Evolutionary conservation across 176 grass and related monocot genomes (phyloP).

Genomic region (Phoenix dactylifera): DNA sequence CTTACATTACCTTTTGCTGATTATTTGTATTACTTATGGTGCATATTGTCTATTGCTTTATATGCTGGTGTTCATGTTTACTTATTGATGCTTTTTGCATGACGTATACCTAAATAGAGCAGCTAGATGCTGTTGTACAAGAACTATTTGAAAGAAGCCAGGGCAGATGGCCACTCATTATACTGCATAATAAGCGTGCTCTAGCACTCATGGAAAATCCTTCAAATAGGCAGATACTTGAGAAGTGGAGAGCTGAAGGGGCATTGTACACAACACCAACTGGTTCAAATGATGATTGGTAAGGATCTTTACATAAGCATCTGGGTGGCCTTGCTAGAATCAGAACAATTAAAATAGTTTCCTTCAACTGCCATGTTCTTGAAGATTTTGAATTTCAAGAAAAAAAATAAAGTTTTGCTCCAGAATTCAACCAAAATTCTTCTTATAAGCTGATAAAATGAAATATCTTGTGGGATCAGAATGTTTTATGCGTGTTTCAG

Average conservation of each 20-base stretch:
- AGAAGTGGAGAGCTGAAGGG: slow-evolving; percentile 58
- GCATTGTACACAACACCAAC: slow-evolving; percentile 70
- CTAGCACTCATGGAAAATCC: slow-evolving; percentile 62
- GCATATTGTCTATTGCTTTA: too few relatives aligned
- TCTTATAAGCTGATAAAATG: too few relatives aligned
- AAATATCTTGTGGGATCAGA: too few relatives aligned
- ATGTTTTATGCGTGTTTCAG: too few relatives aligned
- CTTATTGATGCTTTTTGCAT: slow-evolving; percentile 3
- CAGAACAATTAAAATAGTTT: too few relatives aligned
- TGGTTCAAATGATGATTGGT: slow-evolving; percentile 97
- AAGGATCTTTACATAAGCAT: slow-evolving; percentile 4
- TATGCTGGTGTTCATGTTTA: too few relatives aligned
- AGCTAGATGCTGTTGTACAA: slow-evolving; percentile 69
- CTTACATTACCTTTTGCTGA: slow-evolving; percentile 16
- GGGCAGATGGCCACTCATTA: slow-evolving; percentile 66
- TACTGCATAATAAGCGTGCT: slow-evolving; percentile 69
- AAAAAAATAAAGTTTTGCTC: too few relatives aligned
- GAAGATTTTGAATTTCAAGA: too few relatives aligned
- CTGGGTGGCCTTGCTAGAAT: too few relatives aligned
- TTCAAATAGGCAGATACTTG: slow-evolving; percentile 56
- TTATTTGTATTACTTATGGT: too few relatives aligned
- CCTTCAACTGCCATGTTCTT: too few relatives aligned
- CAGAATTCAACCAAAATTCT: too few relatives aligned
- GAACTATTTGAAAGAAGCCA: slow-evolving; percentile 43
- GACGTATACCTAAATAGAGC: slow-evolving; percentile 54